Base-by-base conservation (phyloP, 176 grass and related monocot genomes). In the Pharus latifolius region DNA sequence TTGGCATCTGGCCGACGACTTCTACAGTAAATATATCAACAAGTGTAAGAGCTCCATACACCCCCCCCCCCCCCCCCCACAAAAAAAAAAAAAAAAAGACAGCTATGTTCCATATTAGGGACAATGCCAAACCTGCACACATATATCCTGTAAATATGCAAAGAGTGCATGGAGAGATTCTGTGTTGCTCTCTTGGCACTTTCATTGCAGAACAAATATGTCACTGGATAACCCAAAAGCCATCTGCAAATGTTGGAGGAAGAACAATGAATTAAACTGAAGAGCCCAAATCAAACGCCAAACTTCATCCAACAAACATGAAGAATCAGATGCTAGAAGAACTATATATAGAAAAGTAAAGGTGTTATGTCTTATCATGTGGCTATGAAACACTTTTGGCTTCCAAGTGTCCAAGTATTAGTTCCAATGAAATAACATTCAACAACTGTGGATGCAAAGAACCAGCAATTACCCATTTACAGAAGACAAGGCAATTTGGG, bases 171-270 rank as follows among this genome's bases (percentile, higher is more conserved):
- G 17, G 81, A 88, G 35, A 98, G 64, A 82, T 87, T 78, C 30
- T 40, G 10, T 24, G 60, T 69, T 18, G 78, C 84, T 7, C 10
- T 76, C 53, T 90, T 80, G 19, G 60, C 78, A 78, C 55, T 76
- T 73, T 25, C 75, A 10, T 83, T 85, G 78, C 58, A 52, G 67
- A 98, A 85, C 30, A 98, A 78, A 78, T 93, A 93, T 55, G 81
- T 88, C 19, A 93, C 66, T 26, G 94, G 86, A 81, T 98, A 98
- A 59, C 84, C 86, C 56, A 98, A 82, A 80, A 98, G 90, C 94
- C 89, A 98, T 50, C 94, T 98, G 58, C 60, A 83, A 50, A 55
- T 45, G 49, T 65, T 48, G 9, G 17, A 71, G 61, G 13, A 25
- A 3, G 14, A 56, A 48, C 32, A 65, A 5, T 15, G 58, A 22